Base-by-base conservation (phyloP, 2,329 filamentous ascomycete genomes). In the Tympanopsis confertula region DNA sequence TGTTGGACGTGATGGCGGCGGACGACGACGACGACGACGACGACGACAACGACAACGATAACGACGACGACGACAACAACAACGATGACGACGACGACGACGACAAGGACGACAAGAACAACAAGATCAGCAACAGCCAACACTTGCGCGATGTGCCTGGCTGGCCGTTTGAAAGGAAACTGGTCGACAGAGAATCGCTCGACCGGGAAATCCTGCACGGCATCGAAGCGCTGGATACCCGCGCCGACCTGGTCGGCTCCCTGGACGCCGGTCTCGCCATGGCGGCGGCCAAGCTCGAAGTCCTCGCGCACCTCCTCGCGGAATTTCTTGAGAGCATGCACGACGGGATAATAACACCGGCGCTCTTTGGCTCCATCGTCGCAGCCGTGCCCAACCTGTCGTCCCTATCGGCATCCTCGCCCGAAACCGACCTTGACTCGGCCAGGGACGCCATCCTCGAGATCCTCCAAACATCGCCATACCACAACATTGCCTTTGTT, bases 401-500 rank as follows among this genome's bases (percentile, higher is more conserved):
- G 36, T 20, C 15, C 35, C 35, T 22, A 33, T 22, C 20, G 37
- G 35, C 18, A 33, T 20, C 3, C 19, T 39, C 17, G 43, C 17
- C 22, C 38, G 36, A 1, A 49, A 49, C 32, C 43, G 46, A 3
- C 10, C 43, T 48, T 10, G 61, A 70, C 15, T 59, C 71, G 26
- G 59, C 64, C 46, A 74, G 71, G 50, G 58, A 57, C 0, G 51
- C 59, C 3, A 56, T 91, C 2, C 72, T 94, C 4, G 88, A 95
- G 46, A 69, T 81, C 2, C 68, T 95, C 2, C 72, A 81, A 0
- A 65, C 71, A 2, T 70, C 75, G 0, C 83, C 86, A 0, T 80
- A 81, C 36, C 82, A 94, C 58, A 91, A 86, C 52, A 88, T 94
- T 39, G 82, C 83, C 0, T 94, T 95, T 50, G 83, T 94, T 2